These are phyloP conservation scores for Amyloporia xantha DNA, from an alignment of 768 basidiomycete species.

Conservation along the genomic window DNA sequence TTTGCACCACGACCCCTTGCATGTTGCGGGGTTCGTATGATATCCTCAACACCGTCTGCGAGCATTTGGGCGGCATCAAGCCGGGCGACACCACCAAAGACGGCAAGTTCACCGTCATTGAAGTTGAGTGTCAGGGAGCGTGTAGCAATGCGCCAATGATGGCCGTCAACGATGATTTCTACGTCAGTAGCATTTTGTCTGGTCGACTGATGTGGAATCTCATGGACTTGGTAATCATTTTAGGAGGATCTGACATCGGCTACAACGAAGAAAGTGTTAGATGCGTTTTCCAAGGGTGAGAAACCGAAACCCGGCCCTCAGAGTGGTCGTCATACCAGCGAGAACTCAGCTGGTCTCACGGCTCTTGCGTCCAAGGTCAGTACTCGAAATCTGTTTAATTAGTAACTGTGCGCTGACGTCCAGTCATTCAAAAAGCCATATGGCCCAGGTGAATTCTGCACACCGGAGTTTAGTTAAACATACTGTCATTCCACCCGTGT, in stretches of 20 bases:
- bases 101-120: conserved; percentile 94
- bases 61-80: conserved; percentile 76
- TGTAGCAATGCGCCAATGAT: conserved; percentile 99
- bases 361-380: conserved; percentile 67
- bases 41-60: conserved; percentile 78
- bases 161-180: conserved; percentile 94
- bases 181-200: conserved; percentile 44
- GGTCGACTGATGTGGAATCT: not conserved
- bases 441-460: conserved; percentile 87
- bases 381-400: conserved; percentile 5
- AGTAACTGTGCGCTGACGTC: not conserved
- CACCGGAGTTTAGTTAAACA: conserved; percentile 59
- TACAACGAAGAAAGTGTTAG: conserved; percentile 72
- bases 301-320: conserved; percentile 95
- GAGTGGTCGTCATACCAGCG: conserved; percentile 76
- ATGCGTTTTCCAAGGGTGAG: conserved; percentile 72
- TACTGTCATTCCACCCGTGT: not conserved
- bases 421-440: conserved; percentile 56
- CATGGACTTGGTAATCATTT: not conserved
- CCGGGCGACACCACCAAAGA: conserved; percentile 93
- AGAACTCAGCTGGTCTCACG: conserved; percentile 91
- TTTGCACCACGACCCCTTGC: conserved; percentile 98
- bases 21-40: conserved; percentile 90
- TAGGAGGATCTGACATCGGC: conserved; percentile 82
- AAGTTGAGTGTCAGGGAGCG: conserved; percentile 98